Evolutionary conservation across 345 rosid genomes (phyloP).

Genomic region (Arabidopsis arenosa): DNA sequence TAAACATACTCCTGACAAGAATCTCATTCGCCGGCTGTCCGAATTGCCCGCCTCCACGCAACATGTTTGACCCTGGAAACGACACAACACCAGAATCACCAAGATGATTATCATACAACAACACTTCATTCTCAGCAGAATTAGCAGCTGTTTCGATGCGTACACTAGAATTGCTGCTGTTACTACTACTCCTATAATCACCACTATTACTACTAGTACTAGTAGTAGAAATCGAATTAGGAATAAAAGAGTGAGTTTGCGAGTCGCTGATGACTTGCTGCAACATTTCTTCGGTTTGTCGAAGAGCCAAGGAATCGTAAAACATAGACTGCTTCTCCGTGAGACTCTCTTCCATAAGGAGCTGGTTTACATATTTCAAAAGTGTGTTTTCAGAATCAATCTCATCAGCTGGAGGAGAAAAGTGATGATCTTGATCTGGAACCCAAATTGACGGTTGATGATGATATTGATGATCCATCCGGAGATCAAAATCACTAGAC

Average conservation of each 20-base stretch:
- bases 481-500: slow-evolving; percentile 35
- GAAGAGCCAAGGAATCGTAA: slow-evolving; percentile 62
- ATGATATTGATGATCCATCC: slow-evolving; percentile 1
- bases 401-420: slow-evolving; percentile 45
- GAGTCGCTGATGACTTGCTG: slow-evolving; percentile 62
- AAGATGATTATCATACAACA: slow-evolving; percentile 16
- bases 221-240: slow-evolving; percentile 39
- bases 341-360: slow-evolving; percentile 79
- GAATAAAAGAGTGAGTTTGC: slow-evolving; percentile 34
- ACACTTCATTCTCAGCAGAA: slow-evolving; percentile 43
- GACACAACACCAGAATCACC: slow-evolving; percentile 26
- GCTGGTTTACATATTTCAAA: slow-evolving; percentile 63
- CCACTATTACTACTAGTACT: slow-evolving; percentile 32
- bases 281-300: slow-evolving; percentile 68
- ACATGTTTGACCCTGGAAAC: slow-evolving; percentile 32
- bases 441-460: slow-evolving; percentile 32
- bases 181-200: slow-evolving; percentile 27
- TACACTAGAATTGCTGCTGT: slow-evolving; percentile 25
- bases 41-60: slow-evolving; percentile 32
- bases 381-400: slow-evolving; percentile 57
- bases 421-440: slow-evolving; percentile 30
- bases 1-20: slow-evolving; percentile 63
- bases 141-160: slow-evolving; percentile 16
- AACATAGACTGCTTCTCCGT: slow-evolving; percentile 56
- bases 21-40: slow-evolving; percentile 51